Evolutionary conservation across 2,329 filamentous ascomycete species (phyloP), one percentile per base, ranked within the genome.

Genomic region (Trichoderma aggressivum): DNA sequence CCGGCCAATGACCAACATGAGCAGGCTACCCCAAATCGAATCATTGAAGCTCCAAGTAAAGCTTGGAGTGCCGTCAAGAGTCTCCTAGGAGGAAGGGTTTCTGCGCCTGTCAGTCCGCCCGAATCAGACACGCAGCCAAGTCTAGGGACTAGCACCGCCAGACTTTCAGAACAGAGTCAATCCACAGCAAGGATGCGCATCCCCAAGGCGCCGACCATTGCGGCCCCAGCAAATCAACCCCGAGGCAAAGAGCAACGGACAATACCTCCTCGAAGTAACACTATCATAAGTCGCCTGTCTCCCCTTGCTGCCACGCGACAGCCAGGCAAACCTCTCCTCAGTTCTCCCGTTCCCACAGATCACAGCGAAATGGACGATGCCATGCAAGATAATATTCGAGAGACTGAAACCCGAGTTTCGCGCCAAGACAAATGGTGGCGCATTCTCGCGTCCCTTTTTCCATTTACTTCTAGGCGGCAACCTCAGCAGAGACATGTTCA

Each of bases 301-400:
- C 43, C 65, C 34, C 6, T 26, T 39, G 18, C n/a, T 6, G 18
- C 36, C 16, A 32, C 55, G 5, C 43, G 65, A 53, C 65, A 32
- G 14, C 18, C 26, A 11, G 26, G 28, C 5, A 43, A 47, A 24
- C 18, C 43, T 14, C 5, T 32, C n/a, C 21, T 34, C 28, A 24
- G 34, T 36, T 34, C 60, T 32, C 61, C 16, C 18, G 60, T 64
- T 66, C 58, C 53, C 7, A 71, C 75, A 5, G 65, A 74, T 26
- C 72, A 74, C 53, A 75, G 72, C 58, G 76, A 77, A 64, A 70
- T 73, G 32, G 75, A 76, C 18, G 75, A 75, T 30, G 75, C 72
- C 5, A 72, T 77, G 24, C 75, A 76, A 56, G 68, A 71, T 39
- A 73, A 74, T 12, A 76, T 77, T 14, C 71, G 72, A 59, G 73